These are phyloP conservation scores for Scenedesmus sp. DNA, from an alignment of 163 green algal genomes.

Conservation along the genomic window DNA sequence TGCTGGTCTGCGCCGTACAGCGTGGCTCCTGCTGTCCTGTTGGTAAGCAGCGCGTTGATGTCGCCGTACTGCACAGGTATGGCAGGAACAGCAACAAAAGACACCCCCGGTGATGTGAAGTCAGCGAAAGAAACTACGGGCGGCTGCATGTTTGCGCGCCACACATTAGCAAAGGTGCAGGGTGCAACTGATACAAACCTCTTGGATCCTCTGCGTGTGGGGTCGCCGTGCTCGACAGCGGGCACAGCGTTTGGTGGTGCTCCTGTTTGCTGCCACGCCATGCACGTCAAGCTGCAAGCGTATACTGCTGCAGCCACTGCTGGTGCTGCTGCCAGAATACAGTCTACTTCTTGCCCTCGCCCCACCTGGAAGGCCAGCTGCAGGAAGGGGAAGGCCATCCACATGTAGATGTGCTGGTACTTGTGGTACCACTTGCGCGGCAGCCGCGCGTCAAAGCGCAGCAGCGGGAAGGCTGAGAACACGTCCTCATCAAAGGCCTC, in stretches of 20 bases:
- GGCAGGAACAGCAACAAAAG: neutral
- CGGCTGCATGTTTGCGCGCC: neutral
- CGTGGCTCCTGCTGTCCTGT: slow-evolving; percentile 71
- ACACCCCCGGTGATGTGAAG: neutral
- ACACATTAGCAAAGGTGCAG: neutral
- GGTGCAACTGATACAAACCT: no score
- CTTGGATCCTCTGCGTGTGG: no score
- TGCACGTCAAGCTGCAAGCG: neutral
- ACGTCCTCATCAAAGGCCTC: slow-evolving; percentile 89
- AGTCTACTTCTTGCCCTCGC: neutral
- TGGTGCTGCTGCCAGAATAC: neutral
- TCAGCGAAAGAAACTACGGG: neutral
- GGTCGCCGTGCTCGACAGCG: no score
- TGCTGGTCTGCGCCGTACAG: slow-evolving; percentile 76
- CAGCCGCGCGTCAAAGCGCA: slow-evolving; percentile 86
- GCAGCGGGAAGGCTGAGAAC: slow-evolving; percentile 79
- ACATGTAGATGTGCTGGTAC: slow-evolving; percentile 93
- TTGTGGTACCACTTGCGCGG: slow-evolving; percentile 80
- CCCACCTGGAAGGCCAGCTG: slow-evolving; percentile 82
- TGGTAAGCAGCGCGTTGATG: slow-evolving; percentile 70
- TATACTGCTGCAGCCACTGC: neutral
- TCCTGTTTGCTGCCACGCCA: neutral
- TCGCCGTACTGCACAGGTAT: slow-evolving; percentile 65
- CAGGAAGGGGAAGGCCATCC: slow-evolving; percentile 81
- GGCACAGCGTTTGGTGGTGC: no score